These are phyloP conservation scores for Pseudocercospora ulei DNA, from an alignment of 2,329 filamentous ascomycete species.

Conservation along the genomic window DNA sequence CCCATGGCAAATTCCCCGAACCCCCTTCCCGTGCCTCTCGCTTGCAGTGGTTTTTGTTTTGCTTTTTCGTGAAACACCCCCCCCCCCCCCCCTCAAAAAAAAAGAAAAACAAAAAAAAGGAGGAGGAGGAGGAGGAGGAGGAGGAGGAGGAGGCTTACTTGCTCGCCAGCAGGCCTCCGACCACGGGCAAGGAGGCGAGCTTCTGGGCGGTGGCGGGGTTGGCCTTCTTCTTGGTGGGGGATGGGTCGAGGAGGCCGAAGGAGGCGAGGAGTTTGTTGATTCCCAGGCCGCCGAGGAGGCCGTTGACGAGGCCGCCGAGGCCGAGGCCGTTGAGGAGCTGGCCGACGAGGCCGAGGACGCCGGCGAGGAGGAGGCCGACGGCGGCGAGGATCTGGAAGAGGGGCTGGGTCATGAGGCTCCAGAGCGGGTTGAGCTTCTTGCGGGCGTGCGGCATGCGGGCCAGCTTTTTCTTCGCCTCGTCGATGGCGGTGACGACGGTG, in stretches of 20 bases:
- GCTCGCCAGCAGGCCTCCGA: conserved; percentile 42
- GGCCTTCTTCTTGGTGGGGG: conserved; percentile 43
- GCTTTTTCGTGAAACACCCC: too few species aligned
- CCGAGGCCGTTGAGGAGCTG: conserved; percentile 70
- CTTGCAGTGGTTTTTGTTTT: too few species aligned
- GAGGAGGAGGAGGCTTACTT: conserved; percentile 29
- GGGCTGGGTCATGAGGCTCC: conserved; percentile 72
- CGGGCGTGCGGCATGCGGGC: conserved; percentile 88
- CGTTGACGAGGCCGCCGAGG: conserved; percentile 69
- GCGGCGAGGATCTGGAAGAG: conserved; percentile 87
- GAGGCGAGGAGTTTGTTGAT: conserved; percentile 64
- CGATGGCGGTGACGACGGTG: conserved; percentile 70
- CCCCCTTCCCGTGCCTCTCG: too few species aligned
- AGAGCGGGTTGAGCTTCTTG: conserved; percentile 87
- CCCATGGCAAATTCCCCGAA: too few species aligned
- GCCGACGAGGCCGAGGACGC: conserved; percentile 76
- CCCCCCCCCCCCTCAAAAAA: too few species aligned
- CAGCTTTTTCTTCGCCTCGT: conserved; percentile 79
- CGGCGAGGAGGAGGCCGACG: conserved; percentile 69
- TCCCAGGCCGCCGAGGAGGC: conserved; percentile 65
- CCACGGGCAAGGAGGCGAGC: conserved; percentile 38
- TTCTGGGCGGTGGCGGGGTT: conserved; percentile 27
- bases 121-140: too few species aligned
- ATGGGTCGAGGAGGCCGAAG: conserved; percentile 53
- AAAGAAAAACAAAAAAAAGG: too few species aligned